Conservation (phyloP, 1,139 yeast genomes). For the Kurtzmaniella quercitrusa region DNA sequence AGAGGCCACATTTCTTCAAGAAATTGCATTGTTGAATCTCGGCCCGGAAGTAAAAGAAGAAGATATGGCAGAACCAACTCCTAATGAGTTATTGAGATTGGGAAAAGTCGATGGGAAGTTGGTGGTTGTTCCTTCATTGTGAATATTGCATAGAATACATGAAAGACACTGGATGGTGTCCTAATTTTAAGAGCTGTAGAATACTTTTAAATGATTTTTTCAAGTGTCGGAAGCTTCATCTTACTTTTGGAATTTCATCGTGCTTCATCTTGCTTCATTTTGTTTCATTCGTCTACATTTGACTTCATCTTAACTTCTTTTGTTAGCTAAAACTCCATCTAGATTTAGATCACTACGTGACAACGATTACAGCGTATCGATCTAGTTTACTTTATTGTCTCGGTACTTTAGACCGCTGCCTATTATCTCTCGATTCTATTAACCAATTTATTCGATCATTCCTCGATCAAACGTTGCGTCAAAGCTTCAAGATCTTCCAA, state of each 20-base stretch:
- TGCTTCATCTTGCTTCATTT: too few relatives aligned
- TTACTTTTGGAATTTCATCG: too few relatives aligned
- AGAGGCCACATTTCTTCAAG: constrained; percentile 69
- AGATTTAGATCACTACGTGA: too few relatives aligned
- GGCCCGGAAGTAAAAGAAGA: constrained; percentile 11
- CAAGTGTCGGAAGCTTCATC: too few relatives aligned
- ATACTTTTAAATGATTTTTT: too few relatives aligned
- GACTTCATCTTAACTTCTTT: too few relatives aligned
- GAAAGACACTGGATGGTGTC: neutral
- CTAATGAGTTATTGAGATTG: constrained; percentile 47
- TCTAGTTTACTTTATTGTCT: too few relatives aligned
- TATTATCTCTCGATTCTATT: neutral
- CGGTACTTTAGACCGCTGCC: too few relatives aligned
- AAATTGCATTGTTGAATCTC: constrained; percentile 56
- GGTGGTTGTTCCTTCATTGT: constrained; percentile 43
- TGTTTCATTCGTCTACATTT: too few relatives aligned
- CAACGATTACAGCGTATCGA: too few relatives aligned
- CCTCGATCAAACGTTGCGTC: constrained; percentile 57
- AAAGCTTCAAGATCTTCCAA: constrained; percentile 92
- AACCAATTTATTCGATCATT: neutral
- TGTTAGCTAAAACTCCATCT: too few relatives aligned
- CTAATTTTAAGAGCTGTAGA: neutral
- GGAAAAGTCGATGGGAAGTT: constrained; percentile 63
- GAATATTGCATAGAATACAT: neutral
- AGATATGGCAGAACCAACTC: constrained; percentile 35